Evolutionary conservation across 352 stramenopile genomes (phyloP).

Genomic region (Globisporangium polare): DNA sequence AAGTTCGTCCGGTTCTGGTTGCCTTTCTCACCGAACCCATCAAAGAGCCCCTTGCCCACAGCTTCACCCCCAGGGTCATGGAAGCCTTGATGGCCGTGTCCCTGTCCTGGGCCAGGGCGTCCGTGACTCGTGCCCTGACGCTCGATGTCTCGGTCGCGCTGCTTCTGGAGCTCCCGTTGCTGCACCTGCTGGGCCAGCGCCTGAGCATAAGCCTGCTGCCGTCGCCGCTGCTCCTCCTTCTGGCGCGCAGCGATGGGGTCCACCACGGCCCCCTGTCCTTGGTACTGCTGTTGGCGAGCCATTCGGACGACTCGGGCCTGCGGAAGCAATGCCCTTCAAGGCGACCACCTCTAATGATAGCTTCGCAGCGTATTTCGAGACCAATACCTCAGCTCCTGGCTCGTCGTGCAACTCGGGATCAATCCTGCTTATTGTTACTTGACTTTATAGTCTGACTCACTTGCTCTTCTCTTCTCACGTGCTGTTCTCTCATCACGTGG

Average conservation of each 20-base stretch:
- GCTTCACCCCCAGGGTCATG: neutral
- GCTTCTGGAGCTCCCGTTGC: conserved; percentile 48
- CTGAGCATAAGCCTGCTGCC: conserved; percentile 53
- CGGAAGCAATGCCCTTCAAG: no score
- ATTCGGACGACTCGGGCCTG: neutral
- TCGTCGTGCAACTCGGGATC: no score
- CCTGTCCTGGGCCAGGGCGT: no score
- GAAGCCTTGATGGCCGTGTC: neutral
- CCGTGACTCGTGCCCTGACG: conserved; percentile 14
- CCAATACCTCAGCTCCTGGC: no score
- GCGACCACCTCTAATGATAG: no score
- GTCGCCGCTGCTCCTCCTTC: conserved; percentile 51
- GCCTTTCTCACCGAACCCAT: conserved; percentile 44
- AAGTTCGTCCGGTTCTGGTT: conserved; percentile 31
- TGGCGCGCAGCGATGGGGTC: conserved; percentile 19
- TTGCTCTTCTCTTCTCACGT: no score
- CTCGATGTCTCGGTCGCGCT: conserved; percentile 30
- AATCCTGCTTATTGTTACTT: no score
- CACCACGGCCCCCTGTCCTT: neutral
- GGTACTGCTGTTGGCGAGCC: conserved; percentile 17
- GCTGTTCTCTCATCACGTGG: neutral
- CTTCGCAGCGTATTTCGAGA: no score
- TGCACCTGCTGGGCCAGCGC: conserved; percentile 54
- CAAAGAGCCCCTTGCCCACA: conserved; percentile 24
- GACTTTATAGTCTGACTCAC: no score